A percentile compares a stretch with the other conserved stretches of the same genome.
phyloP scores from a whole-genome alignment of 768 basidiomycete genomes.

The Lenzites betulinus region DNA sequence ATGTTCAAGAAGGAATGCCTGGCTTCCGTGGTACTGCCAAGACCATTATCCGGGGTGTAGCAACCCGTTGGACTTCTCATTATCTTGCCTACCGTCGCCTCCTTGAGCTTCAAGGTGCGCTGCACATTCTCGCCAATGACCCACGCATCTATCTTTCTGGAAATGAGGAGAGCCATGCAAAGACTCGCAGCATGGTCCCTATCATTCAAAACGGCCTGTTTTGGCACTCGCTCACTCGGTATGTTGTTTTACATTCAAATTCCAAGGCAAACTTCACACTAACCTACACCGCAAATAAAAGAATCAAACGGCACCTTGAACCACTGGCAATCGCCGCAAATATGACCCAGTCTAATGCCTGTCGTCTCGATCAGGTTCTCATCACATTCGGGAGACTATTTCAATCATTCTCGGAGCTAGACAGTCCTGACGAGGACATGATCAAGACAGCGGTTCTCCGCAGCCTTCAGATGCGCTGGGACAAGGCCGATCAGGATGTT shows the following conservation, averaged over 20 bases:
- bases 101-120: constrained; percentile 27
- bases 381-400: not conserved
- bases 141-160: constrained; percentile 21
- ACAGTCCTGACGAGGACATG: not conserved
- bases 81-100: constrained; percentile 37
- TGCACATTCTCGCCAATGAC: constrained; percentile 25
- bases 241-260: constrained; percentile 6
- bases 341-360: not conserved
- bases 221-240: constrained; percentile 36
- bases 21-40: not conserved
- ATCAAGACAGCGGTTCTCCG: not conserved
- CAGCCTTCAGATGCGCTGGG: constrained; percentile 26
- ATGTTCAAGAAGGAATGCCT: constrained; percentile 22
- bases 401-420: not conserved
- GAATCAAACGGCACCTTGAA: not conserved
- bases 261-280: not conserved
- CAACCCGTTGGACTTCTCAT: constrained; percentile 41
- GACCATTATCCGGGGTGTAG: constrained; percentile 35
- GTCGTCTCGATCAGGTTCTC: constrained; percentile 1
- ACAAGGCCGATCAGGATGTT: constrained; percentile 26
- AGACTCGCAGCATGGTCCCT: constrained; percentile 31
- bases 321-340: not conserved
- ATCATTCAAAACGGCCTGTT: constrained; percentile 34
- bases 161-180: constrained; percentile 29
- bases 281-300: not conserved